Percentiles rank a stretch among this genome's conserved stretches.
Conservation (phyloP, 2,329 filamentous ascomycete species). For the Fusarium brevicatenulatum region DNA sequence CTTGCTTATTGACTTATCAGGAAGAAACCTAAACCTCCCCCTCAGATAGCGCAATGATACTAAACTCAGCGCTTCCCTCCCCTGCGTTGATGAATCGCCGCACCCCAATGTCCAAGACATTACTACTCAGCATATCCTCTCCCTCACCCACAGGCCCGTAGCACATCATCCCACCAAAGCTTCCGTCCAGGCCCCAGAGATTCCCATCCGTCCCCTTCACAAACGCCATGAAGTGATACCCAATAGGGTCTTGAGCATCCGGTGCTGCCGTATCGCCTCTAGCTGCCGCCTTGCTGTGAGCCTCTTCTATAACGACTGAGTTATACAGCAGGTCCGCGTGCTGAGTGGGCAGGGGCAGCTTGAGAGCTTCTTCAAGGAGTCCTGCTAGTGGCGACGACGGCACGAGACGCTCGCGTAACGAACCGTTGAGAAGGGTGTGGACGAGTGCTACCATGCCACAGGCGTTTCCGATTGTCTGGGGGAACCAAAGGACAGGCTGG, state of each 20-base stretch:
- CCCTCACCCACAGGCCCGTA: not conserved
- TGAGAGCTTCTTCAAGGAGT: not conserved
- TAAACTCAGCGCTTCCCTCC: not conserved
- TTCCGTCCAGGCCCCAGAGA: not conserved
- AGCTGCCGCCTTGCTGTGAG: not conserved
- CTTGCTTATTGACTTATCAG: too few species aligned
- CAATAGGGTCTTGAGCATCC: accelerated
- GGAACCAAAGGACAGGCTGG: not conserved
- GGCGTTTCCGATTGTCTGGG: not conserved
- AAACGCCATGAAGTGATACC: not conserved
- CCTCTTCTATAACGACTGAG: not conserved
- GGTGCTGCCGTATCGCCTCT: not conserved
- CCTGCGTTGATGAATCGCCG: not conserved
- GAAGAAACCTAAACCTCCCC: accelerated
- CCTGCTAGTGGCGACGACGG: not conserved
- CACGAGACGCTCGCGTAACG: accelerated
- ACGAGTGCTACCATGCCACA: not conserved
- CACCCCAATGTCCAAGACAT: not conserved
- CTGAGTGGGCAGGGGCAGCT: not conserved
- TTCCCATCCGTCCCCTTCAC: not conserved
- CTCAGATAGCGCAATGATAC: not conserved
- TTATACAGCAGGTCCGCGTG: not conserved
- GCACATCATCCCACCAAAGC: not conserved
- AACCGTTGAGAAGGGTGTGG: not conserved
- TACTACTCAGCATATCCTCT: not conserved